Evolutionary conservation across 306 rosid species (phyloP).

Genomic region (Notholithocarpus densiflorus): DNA sequence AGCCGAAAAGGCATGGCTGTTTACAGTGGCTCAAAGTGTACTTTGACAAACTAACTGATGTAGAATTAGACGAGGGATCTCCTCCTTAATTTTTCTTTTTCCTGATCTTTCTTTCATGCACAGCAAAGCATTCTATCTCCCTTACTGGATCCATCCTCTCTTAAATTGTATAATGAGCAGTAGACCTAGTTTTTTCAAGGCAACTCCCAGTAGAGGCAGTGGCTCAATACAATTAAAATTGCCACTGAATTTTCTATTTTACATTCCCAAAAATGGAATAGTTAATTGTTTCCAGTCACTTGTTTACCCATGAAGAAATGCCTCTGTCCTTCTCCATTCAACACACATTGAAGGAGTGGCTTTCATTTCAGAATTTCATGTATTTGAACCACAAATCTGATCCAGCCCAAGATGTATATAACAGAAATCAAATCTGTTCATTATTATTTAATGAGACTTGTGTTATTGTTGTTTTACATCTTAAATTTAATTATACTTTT

Average conservation of each 20-base stretch:
- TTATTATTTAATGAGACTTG: background rate
- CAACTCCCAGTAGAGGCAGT: background rate
- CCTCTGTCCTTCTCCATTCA: background rate
- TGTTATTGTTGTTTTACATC: background rate
- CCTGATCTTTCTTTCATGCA: background rate
- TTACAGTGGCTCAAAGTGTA: background rate
- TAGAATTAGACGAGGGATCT: background rate
- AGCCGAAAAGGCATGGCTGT: background rate
- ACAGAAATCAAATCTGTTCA: background rate
- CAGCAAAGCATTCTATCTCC: background rate
- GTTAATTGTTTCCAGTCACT: background rate
- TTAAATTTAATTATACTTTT: background rate
- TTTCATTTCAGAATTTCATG: background rate
- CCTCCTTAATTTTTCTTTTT: background rate
- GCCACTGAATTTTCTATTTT: background rate
- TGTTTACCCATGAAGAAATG: background rate
- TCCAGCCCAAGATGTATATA: background rate
- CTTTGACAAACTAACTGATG: background rate
- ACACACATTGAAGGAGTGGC: background rate
- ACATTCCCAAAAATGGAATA: background rate
- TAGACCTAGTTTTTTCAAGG: too few species aligned
- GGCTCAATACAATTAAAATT: background rate
- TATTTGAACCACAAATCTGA: background rate
- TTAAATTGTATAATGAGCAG: background rate
- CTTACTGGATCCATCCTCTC: background rate